A percentile compares a stretch with the other conserved stretches of the same genome.
These are phyloP conservation scores for Carex arenaria DNA, from an alignment of 202 grass and related monocot species.

Conservation along the genomic window DNA sequence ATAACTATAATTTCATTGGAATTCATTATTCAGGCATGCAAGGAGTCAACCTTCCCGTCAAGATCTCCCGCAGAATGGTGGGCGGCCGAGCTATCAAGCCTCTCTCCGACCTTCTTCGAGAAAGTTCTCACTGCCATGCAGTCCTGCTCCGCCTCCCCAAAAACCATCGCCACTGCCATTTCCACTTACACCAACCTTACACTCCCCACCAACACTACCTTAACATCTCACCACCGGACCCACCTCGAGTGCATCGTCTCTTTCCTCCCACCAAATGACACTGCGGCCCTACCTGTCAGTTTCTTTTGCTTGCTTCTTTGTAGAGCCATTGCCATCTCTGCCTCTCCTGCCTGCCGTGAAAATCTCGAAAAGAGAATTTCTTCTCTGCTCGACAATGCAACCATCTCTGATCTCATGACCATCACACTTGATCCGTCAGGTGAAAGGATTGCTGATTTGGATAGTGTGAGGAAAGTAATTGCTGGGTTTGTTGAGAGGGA, in stretches of 20 bases:
- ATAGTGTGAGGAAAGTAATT: conserved; percentile 51
- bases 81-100: conserved; percentile 33
- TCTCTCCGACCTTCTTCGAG: conserved; percentile 48
- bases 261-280: conserved; percentile 38
- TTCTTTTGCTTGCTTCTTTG: conserved; percentile 67
- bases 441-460: conserved; percentile 32
- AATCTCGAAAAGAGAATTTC: conserved; percentile 62
- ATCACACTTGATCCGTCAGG: conserved; percentile 43
- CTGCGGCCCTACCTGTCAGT: conserved; percentile 38
- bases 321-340: conserved; percentile 19
- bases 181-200: conserved; percentile 37
- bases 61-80: conserved; percentile 55
- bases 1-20: background rate
- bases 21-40: conserved; percentile 42
- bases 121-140: conserved; percentile 47
- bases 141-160: conserved; percentile 23
- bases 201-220: background rate
- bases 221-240: background rate
- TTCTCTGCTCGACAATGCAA: conserved; percentile 50
- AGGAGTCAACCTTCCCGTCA: conserved; percentile 56
- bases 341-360: conserved; percentile 34
- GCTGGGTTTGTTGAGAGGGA: conserved; percentile 46
- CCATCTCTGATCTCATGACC: conserved; percentile 37
- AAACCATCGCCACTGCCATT: conserved; percentile 32
- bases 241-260: conserved; percentile 48